Conservation (phyloP, 202 grass and related monocot species). For the Brachypodium distachyon region DNA sequence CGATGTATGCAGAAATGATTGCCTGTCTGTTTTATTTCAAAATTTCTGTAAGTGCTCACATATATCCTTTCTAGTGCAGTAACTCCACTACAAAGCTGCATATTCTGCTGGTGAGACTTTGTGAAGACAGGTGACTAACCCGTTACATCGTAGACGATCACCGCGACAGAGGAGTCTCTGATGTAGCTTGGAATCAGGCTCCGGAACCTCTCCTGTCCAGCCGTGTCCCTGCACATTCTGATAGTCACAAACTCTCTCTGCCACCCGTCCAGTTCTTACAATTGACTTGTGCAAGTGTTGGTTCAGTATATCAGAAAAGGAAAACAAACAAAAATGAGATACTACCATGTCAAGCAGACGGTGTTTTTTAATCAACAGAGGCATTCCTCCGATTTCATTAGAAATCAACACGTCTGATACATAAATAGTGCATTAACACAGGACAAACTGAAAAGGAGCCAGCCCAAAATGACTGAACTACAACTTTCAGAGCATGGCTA, state of each 20-base stretch:
- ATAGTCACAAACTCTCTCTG: background rate
- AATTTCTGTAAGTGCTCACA: too few relatives aligned
- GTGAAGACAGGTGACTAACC: conserved; percentile 16
- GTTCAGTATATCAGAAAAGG: background rate
- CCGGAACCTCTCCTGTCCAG: conserved; percentile 92
- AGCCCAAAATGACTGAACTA: too few relatives aligned
- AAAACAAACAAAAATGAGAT: too few relatives aligned
- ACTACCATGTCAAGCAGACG: too few relatives aligned
- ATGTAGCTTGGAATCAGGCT: conserved; percentile 92
- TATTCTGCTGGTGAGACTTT: background rate
- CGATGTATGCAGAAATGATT: conserved; percentile 70
- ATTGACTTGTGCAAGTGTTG: background rate
- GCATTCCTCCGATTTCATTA: too few relatives aligned
- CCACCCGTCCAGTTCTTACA: background rate
- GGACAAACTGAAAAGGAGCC: too few relatives aligned
- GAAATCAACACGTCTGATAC: too few relatives aligned
- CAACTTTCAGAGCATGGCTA: too few relatives aligned
- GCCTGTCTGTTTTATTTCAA: conserved; percentile 63
- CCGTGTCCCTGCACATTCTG: conserved; percentile 58
- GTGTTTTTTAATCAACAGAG: too few relatives aligned
- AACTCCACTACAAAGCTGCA: background rate
- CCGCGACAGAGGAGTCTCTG: conserved; percentile 79
- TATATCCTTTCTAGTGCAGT: background rate
- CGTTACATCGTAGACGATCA: conserved; percentile 85
- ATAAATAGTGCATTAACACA: too few relatives aligned